Base-by-base conservation (phyloP, 2,329 filamentous ascomycete genomes). In the Pseudocercospora vitis region DNA sequence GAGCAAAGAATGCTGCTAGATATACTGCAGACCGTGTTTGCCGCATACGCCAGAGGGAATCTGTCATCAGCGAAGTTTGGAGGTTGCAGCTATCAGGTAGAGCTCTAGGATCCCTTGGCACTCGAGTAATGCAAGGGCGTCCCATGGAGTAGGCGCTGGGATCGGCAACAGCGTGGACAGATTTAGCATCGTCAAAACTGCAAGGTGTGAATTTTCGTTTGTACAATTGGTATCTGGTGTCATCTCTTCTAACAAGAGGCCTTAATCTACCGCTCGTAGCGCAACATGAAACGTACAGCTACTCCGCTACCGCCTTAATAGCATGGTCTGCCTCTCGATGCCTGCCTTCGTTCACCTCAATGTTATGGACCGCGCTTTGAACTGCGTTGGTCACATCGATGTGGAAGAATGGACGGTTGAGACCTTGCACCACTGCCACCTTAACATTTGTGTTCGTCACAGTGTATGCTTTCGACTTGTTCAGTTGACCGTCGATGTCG, bases 381-480 rank as follows among this genome's bases (percentile, higher is more conserved):
- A 97, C 73, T 5, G 94, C 94, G 65, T 86, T 91, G 3, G 89
- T 94, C 48, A 97, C 74, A 70, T 97, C 94, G 49, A 96, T 83
- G 69, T 99, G 94, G 81, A 99, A 97, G 62, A 96, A 81, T 3
- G 94, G 92, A 63, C 89, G 77, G 71, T 95, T 94, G 58, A 95
- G 75, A n/a, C 92, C 89, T 61, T 91, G 87, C 12, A 97, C 85
- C 3, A 89, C 80, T 1, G 87, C 85, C 23, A 82, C 72, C 62
- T 71, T 76, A 7, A 52, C 42, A 21, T 50, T 47, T 7, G 32
- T 5, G 7, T 52, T 42, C 18, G 16, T 32, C 42, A 53, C 51
- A 11, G 48, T 40, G 55, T 68, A 67, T 11, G 64, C 63, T 33
- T 76, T 79, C 65, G 78, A 78, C 51, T 71, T 74, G 28, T 68